A percentile compares a stretch with the other conserved stretches of the same genome.
phyloP scores from a whole-genome alignment of 495 filamentous ascomycete species.

The Neurospora sp. region DNA sequence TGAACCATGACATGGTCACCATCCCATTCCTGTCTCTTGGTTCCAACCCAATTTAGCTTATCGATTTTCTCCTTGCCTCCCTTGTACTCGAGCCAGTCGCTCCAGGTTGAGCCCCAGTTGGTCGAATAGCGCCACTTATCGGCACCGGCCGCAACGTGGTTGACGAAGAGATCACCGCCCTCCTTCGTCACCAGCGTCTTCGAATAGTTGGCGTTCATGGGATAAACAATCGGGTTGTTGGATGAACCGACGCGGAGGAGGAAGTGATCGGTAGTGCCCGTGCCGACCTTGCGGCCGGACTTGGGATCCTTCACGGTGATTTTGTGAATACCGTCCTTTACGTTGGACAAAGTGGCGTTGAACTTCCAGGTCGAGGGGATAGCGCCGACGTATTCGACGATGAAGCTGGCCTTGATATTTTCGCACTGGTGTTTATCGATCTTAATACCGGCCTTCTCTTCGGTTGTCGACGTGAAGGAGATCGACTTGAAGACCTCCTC shows the following conservation, averaged over 20 bases:
- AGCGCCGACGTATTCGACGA: constrained; percentile 36
- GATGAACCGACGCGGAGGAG: constrained; percentile 37
- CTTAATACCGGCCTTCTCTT: constrained; percentile 26
- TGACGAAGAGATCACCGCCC: constrained; percentile 34
- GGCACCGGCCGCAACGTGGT: constrained; percentile 53
- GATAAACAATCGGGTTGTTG: constrained; percentile 49
- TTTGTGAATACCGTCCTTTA: constrained; percentile 49
- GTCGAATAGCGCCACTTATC: constrained; percentile 52
- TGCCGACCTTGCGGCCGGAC: constrained; percentile 22
- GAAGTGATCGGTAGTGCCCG: constrained; percentile 38
- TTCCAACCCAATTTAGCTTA: constrained; percentile 48
- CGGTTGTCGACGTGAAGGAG: constrained; percentile 44
- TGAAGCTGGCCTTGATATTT: constrained; percentile 39
- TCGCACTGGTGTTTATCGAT: constrained; percentile 12
- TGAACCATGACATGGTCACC: constrained; percentile 56
- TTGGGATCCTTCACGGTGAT: constrained; percentile 50
- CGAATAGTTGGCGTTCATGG: constrained; percentile 48
- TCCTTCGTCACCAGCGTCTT: constrained; percentile 30
- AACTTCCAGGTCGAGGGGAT: constrained; percentile 45
- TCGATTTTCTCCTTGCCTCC: constrained; percentile 44
- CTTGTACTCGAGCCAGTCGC: constrained; percentile 46
- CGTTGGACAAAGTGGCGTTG: constrained; percentile 33
- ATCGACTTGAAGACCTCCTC: constrained; percentile 39
- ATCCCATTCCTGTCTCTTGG: constrained; percentile 49
- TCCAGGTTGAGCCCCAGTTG: constrained; percentile 53